phyloP scores from a whole-genome alignment of 768 basidiomycete genomes.

The Candolleomyces aberdarensis region DNA sequence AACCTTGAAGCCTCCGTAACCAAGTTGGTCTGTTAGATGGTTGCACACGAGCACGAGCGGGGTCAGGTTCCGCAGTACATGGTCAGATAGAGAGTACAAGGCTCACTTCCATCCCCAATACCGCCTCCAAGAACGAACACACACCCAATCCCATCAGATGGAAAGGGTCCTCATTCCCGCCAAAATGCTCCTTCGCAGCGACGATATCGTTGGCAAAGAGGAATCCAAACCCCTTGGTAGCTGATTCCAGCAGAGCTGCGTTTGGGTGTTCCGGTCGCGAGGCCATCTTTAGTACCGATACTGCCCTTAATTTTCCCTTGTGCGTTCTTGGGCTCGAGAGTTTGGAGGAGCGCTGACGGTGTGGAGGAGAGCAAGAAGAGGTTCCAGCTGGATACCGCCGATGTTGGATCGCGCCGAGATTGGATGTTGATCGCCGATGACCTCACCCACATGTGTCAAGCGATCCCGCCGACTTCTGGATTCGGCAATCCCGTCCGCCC shows the following conservation, averaged over 20 bases:
- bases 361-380: no score
- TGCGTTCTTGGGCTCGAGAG: no score
- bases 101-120: slow-evolving; percentile 73
- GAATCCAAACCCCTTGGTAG: slow-evolving; percentile 56
- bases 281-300: neutral
- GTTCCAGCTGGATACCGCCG: no score
- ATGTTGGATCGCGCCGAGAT: no score
- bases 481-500: no score
- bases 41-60: neutral
- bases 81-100: slow-evolving; percentile 6
- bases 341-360: no score
- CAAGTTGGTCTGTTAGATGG: slow-evolving; percentile 41
- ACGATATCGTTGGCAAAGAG: slow-evolving; percentile 68
- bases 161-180: slow-evolving; percentile 56
- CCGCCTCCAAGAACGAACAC: slow-evolving; percentile 73
- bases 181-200: slow-evolving; percentile 50
- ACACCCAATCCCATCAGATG: slow-evolving; percentile 72
- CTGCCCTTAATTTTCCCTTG: no score
- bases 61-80: neutral
- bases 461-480: no score
- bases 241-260: slow-evolving; percentile 30
- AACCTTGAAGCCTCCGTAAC: slow-evolving; percentile 61
- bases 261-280: slow-evolving; percentile 18
- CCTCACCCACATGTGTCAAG: no score
- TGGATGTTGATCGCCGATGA: no score